A percentile compares a stretch with the other conserved stretches of the same genome.
Conservation (phyloP, 495 filamentous ascomycete genomes). For the Trypethelium eluteriae region DNA sequence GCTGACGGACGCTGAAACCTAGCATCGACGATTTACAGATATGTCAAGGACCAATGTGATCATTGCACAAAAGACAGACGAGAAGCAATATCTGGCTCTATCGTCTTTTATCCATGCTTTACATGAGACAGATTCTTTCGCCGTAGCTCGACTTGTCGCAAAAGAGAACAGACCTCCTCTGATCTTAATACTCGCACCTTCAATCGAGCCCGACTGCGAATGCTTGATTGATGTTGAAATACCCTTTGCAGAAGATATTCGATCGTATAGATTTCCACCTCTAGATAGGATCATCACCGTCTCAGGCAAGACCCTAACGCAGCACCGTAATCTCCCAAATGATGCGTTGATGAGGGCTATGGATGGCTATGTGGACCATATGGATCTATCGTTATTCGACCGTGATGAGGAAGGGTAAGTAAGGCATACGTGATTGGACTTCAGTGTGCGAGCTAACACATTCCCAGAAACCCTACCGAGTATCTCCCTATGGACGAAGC, state of each 20-base stretch:
- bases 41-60: slow-evolving; percentile 72
- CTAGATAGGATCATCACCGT: slow-evolving; percentile 81
- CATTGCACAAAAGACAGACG: slow-evolving; percentile 63
- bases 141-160: slow-evolving; percentile 73
- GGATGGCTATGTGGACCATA: slow-evolving; percentile 84
- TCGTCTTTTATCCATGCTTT: slow-evolving; percentile 88
- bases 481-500: slow-evolving; percentile 74
- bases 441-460: slow-evolving; percentile 29
- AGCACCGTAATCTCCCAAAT: slow-evolving; percentile 83
- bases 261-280: slow-evolving; percentile 82
- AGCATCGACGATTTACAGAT: slow-evolving; percentile 81
- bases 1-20: neutral
- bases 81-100: slow-evolving; percentile 67
- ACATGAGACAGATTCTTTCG: slow-evolving; percentile 77
- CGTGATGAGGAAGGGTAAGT: slow-evolving; percentile 65
- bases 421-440: neutral
- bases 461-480: slow-evolving; percentile 54
- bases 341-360: slow-evolving; percentile 66
- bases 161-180: slow-evolving; percentile 72
- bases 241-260: slow-evolving; percentile 89
- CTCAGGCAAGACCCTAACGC: slow-evolving; percentile 71
- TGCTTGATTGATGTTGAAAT: slow-evolving; percentile 85
- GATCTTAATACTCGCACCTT: slow-evolving; percentile 74
- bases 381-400: slow-evolving; percentile 68
- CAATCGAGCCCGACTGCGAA: slow-evolving; percentile 74